Conservation (phyloP, 1,284 basidiomycete genomes). For the Trichosporon inkin region DNA sequence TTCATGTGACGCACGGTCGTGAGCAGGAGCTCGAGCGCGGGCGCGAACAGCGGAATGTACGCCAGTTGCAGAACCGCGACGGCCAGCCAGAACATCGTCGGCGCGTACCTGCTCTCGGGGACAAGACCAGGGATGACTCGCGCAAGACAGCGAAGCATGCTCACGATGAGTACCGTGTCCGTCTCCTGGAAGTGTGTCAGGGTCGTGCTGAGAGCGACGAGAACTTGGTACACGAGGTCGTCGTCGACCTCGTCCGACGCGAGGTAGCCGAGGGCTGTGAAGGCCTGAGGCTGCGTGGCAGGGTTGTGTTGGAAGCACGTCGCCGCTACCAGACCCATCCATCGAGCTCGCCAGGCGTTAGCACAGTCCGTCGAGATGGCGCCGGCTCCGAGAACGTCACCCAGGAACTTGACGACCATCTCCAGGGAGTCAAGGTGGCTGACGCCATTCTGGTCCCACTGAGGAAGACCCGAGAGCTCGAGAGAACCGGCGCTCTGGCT, state of each 20-base stretch:
- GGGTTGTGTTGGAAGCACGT: slow-evolving; percentile 91
- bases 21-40: slow-evolving; percentile 64
- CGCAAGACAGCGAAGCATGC: slow-evolving; percentile 79
- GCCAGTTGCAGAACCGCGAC: slow-evolving; percentile 74
- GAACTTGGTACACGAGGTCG: slow-evolving; percentile 48
- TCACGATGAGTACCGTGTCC: slow-evolving; percentile 59
- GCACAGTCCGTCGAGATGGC: slow-evolving; percentile 64
- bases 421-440: slow-evolving; percentile 64
- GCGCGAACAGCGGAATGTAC: slow-evolving; percentile 65
- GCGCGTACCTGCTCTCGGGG: slow-evolving; percentile 65
- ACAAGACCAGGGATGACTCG: slow-evolving; percentile 68
- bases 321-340: slow-evolving; percentile 88
- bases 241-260: slow-evolving; percentile 66
- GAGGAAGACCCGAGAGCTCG: slow-evolving; percentile 23
- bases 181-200: slow-evolving; percentile 40
- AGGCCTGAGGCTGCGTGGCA: slow-evolving; percentile 81
- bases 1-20: slow-evolving; percentile 52
- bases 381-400: slow-evolving; percentile 62
- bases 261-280: slow-evolving; percentile 75
- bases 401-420: slow-evolving; percentile 62
- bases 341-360: slow-evolving; percentile 87
- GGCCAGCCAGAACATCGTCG: slow-evolving; percentile 77
- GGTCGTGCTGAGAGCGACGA: slow-evolving; percentile 55
- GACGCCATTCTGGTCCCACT: slow-evolving; percentile 57
- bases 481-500: slow-evolving; percentile 27